Conservation (phyloP, 2,329 filamentous ascomycete species). For the Cytospora mali region DNA sequence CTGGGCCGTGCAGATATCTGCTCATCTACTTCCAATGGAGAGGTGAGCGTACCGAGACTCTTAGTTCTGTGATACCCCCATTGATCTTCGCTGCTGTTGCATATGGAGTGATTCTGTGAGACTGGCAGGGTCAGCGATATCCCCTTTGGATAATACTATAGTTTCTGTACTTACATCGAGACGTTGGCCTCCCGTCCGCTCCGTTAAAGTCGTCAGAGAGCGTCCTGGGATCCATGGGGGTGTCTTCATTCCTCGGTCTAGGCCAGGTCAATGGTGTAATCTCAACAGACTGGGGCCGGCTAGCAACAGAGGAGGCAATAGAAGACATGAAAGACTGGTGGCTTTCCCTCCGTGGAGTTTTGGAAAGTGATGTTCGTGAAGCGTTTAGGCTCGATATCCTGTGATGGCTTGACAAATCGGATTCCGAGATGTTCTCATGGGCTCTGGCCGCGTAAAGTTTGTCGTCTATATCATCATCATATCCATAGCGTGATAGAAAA, state of each 20-base stretch:
- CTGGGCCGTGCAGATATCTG: conserved; percentile 41
- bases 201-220: background rate
- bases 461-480: background rate
- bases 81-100: conserved; percentile 26
- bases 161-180: background rate
- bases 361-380: background rate
- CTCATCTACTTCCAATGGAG: conserved; percentile 41
- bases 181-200: conserved; percentile 3
- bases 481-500: background rate
- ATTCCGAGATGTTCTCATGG: background rate
- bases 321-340: conserved; percentile 22
- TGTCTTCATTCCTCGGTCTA: background rate
- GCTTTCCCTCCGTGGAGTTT: conserved; percentile 9
- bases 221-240: background rate
- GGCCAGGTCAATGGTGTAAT: conserved; percentile 21
- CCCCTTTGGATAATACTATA: background rate
- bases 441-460: background rate
- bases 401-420: conserved; percentile 2
- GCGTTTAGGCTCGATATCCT: conserved; percentile 4
- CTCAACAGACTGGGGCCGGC: conserved; percentile 20
- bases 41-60: conserved; percentile 29
- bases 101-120: conserved; percentile 13
- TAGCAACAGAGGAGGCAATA: conserved; percentile 17
- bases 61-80: conserved; percentile 32
- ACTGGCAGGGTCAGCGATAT: conserved; percentile 4